Conservation (phyloP, 2,329 filamentous ascomycete species). For the Emergomyces pasteurianus region DNA sequence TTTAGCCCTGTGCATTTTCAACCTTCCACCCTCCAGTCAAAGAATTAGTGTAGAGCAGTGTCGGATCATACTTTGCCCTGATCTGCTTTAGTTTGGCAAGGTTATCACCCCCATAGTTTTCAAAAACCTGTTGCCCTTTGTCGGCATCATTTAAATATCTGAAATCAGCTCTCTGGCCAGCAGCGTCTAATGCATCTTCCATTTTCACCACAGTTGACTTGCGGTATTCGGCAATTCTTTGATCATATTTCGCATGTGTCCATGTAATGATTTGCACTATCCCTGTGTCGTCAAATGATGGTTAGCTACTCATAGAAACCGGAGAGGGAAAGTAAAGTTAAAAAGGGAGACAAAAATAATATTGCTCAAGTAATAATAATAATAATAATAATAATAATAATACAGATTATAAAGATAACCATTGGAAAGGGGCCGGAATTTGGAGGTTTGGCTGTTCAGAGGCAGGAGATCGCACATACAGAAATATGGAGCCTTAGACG, state of each 20-base stretch:
- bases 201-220: background rate
- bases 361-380: no score
- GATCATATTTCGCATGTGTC: slow-evolving; percentile 1
- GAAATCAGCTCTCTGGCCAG: background rate
- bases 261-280: background rate
- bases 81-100: slow-evolving; percentile 19
- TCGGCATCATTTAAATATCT: background rate
- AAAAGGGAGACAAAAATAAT: background rate
- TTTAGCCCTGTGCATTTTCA: background rate
- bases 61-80: slow-evolving; percentile 27
- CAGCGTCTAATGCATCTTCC: background rate
- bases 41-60: slow-evolving; percentile 25
- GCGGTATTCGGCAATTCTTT: background rate
- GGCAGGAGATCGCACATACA: background rate
- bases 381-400: no score
- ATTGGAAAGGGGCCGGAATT: background rate
- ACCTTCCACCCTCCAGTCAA: slow-evolving; percentile 19
- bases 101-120: slow-evolving; percentile 15
- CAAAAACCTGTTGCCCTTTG: slow-evolving; percentile 16
- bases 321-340: background rate
- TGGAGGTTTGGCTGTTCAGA: background rate
- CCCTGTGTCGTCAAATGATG: background rate
- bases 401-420: no score
- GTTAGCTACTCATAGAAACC: background rate
- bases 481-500: background rate